phyloP scores from a whole-genome alignment of 1,139 yeast species.

The Meyerozyma sp. region DNA sequence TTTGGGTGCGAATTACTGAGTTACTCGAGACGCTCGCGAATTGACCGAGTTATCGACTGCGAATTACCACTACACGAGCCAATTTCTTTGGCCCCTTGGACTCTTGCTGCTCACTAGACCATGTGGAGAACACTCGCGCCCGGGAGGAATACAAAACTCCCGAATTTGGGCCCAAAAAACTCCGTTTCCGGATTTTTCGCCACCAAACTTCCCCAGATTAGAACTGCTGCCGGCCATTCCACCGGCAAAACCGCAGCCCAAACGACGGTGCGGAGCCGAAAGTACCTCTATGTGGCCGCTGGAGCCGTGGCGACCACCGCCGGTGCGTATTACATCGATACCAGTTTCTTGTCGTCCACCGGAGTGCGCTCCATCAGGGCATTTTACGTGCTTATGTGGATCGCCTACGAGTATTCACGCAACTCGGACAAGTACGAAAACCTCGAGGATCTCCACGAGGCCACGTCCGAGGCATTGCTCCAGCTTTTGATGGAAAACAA shows the following conservation, averaged over 20 bases:
- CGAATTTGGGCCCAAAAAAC: background rate
- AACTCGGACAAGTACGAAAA: conserved; percentile 35
- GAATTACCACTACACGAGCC: no score
- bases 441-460: conserved; percentile 52
- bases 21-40: no score
- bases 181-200: no score
- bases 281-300: background rate
- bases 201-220: background rate
- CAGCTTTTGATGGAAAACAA: conserved; percentile 51
- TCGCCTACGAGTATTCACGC: conserved; percentile 58
- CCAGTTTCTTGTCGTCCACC: conserved; percentile 41
- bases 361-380: conserved; percentile 50
- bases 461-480: conserved; percentile 52
- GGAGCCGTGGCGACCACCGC: conserved; percentile 3
- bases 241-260: background rate
- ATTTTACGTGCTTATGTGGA: conserved; percentile 38
- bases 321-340: conserved; percentile 32
- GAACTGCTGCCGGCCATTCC: background rate
- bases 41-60: no score
- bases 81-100: no score
- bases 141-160: background rate
- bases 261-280: background rate
- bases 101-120: no score
- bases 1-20: no score
- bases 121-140: background rate